These are phyloP conservation scores for Dioszegia crocea DNA, from an alignment of 768 basidiomycete species.

Conservation along the genomic window DNA sequence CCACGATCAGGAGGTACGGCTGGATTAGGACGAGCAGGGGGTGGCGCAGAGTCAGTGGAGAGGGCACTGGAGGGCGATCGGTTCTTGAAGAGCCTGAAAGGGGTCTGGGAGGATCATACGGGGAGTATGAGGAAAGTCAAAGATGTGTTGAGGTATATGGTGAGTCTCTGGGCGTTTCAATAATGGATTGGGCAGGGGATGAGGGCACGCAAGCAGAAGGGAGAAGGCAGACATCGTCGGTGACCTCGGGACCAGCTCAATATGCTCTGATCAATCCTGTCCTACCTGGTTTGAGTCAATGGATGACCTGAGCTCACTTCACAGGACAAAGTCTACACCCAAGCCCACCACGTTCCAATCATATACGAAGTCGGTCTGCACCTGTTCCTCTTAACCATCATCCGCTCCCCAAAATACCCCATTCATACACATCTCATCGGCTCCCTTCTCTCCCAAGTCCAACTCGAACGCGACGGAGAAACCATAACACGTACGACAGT, in stretches of 20 bases:
- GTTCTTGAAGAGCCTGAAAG: constrained; percentile 73
- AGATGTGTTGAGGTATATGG: constrained; percentile 95
- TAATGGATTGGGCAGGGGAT: neutral
- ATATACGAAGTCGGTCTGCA: constrained; percentile 76
- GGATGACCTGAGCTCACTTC: too few relatives aligned
- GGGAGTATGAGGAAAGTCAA: constrained; percentile 81
- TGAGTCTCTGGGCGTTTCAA: constrained; percentile 54
- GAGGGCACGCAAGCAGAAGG: too few relatives aligned
- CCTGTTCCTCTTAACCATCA: constrained; percentile 75
- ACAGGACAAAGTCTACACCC: constrained; percentile 87
- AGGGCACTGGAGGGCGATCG: constrained; percentile 77
- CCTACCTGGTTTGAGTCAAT: too few relatives aligned
- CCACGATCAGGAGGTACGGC: constrained; percentile 58
- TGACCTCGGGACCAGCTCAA: too few relatives aligned
- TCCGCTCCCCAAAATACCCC: constrained; percentile 54
- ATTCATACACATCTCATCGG: constrained; percentile 77
- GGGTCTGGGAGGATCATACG: constrained; percentile 90
- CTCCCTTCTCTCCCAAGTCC: constrained; percentile 81
- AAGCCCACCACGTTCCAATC: constrained; percentile 66
- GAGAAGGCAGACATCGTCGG: too few relatives aligned
- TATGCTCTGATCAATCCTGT: too few relatives aligned
- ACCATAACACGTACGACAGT: constrained; percentile 86
- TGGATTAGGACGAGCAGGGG: constrained; percentile 28
- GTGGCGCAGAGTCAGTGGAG: constrained; percentile 62
- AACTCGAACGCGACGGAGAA: constrained; percentile 85